These are phyloP conservation scores for Pseudocercospora pini-densiflorae DNA, from an alignment of 2,329 filamentous ascomycete species.

Conservation along the genomic window DNA sequence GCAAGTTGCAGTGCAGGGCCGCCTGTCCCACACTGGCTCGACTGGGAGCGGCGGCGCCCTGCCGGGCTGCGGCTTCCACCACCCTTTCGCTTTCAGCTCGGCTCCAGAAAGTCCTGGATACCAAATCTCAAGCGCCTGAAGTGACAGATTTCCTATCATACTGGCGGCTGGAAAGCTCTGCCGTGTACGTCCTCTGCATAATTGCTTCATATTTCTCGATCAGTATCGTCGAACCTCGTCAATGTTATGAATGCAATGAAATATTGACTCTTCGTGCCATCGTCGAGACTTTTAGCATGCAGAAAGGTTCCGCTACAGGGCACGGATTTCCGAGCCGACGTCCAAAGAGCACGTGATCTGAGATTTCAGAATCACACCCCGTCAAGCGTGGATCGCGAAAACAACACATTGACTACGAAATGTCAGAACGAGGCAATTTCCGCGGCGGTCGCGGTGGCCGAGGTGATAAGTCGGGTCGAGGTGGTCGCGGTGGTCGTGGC, in stretches of 20 bases:
- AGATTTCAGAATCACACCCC: not conserved
- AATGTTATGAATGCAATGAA: too few relatives aligned
- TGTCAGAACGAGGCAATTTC: slow-evolving; percentile 62
- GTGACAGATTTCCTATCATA: too few relatives aligned
- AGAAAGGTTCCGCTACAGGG: not conserved
- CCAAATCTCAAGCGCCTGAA: not conserved
- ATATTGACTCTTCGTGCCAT: not conserved
- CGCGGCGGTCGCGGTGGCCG: slow-evolving; percentile 46
- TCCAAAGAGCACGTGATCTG: not conserved
- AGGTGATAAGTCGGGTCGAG: slow-evolving; percentile 49
- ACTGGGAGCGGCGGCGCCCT: too few relatives aligned
- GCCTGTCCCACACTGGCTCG: slow-evolving; percentile 3
- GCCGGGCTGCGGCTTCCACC: not conserved
- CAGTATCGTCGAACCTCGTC: too few relatives aligned
- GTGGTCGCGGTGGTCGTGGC: slow-evolving; percentile 40
- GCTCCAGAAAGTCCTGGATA: not conserved
- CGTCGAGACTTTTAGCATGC: not conserved
- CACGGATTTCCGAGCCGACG: not conserved
- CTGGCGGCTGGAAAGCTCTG: too few relatives aligned
- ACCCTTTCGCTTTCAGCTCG: not conserved
- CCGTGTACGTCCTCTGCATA: too few relatives aligned
- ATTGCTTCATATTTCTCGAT: too few relatives aligned
- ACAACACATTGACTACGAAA: slow-evolving; percentile 35
- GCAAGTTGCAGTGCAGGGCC: too few relatives aligned
- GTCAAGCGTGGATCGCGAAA: not conserved